These are phyloP conservation scores for Exophiala calicioides DNA, from an alignment of 2,329 filamentous ascomycete species.

Conservation along the genomic window DNA sequence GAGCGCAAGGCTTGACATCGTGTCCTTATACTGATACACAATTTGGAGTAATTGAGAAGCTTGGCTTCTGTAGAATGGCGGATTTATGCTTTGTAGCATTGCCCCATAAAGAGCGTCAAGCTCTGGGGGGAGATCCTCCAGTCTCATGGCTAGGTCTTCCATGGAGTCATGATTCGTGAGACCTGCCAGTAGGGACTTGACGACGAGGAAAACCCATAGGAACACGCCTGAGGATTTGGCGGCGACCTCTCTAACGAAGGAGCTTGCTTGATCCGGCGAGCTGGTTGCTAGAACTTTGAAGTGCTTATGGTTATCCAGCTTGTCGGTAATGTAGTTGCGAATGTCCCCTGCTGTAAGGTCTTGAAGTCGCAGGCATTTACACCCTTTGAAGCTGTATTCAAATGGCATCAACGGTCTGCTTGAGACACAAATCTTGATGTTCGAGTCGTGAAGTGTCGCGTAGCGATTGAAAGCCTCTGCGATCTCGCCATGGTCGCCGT, in stretches of 20 bases:
- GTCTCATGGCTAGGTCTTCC: too few relatives aligned
- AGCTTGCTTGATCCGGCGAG: background rate
- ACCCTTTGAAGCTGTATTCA: slow-evolving; percentile 1
- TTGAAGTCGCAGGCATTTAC: slow-evolving; percentile 1
- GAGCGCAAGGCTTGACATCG: too few relatives aligned
- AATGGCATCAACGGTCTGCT: slow-evolving; percentile 6
- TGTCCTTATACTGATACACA: too few relatives aligned
- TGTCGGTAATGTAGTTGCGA: background rate
- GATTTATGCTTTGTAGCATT: too few relatives aligned
- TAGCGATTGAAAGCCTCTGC: background rate
- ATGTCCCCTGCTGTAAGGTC: slow-evolving; percentile 11
- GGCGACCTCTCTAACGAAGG: background rate
- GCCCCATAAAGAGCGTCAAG: too few relatives aligned
- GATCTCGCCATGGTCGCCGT: slow-evolving; percentile 8
- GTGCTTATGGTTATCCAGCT: background rate
- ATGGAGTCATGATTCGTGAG: too few relatives aligned
- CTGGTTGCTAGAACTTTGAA: background rate
- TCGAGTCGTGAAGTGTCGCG: background rate
- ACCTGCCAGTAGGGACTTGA: slow-evolving; percentile 2
- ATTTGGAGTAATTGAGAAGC: too few relatives aligned
- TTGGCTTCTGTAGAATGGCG: too few relatives aligned
- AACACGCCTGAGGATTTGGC: slow-evolving; percentile 5
- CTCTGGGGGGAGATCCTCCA: too few relatives aligned
- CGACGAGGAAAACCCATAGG: slow-evolving; percentile 8
- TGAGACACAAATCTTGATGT: slow-evolving; percentile 10